These are phyloP conservation scores for Leishmania aethiopica DNA, from an alignment of 208 protist genomes.

Conservation along the genomic window DNA sequence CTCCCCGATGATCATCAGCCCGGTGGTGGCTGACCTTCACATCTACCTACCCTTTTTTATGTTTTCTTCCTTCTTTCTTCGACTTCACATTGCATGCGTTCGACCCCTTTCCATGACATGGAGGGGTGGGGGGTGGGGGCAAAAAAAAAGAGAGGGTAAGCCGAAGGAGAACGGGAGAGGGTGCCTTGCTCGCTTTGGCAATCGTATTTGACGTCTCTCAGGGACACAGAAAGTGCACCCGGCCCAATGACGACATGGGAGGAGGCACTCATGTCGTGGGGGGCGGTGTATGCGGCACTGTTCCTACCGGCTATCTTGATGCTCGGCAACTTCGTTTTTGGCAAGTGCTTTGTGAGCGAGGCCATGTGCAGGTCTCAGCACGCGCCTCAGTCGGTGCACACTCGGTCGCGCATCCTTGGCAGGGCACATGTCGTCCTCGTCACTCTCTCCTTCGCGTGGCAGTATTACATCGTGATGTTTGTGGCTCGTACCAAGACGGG, in stretches of 20 bases:
- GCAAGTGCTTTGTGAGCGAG: slow-evolving; percentile 63
- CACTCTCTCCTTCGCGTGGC: slow-evolving; percentile 50
- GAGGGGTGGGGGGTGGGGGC: neutral
- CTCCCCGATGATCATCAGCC: neutral
- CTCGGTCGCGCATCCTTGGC: slow-evolving; percentile 27
- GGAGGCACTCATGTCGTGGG: slow-evolving; percentile 55
- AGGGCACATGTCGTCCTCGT: slow-evolving; percentile 38
- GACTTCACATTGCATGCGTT: neutral
- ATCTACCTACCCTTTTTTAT: neutral
- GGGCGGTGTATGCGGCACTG: slow-evolving; percentile 52
- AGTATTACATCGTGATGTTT: slow-evolving; percentile 67
- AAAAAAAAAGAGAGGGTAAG: neutral
- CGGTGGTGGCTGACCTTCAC: neutral
- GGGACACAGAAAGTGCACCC: neutral
- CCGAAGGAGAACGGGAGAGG: neutral
- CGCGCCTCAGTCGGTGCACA: slow-evolving; percentile 24
- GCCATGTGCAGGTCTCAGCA: slow-evolving; percentile 40
- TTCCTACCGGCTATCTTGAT: slow-evolving; percentile 54
- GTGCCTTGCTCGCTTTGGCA: neutral
- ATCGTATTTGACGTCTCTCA: neutral
- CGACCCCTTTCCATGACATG: neutral
- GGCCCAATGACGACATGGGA: slow-evolving; percentile 11
- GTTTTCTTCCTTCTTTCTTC: neutral
- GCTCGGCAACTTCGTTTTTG: slow-evolving; percentile 67
- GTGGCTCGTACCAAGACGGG: slow-evolving; percentile 15